Base-by-base conservation (phyloP, 176 grass and related monocot species). In the Eragrostis nindensis region DNA sequence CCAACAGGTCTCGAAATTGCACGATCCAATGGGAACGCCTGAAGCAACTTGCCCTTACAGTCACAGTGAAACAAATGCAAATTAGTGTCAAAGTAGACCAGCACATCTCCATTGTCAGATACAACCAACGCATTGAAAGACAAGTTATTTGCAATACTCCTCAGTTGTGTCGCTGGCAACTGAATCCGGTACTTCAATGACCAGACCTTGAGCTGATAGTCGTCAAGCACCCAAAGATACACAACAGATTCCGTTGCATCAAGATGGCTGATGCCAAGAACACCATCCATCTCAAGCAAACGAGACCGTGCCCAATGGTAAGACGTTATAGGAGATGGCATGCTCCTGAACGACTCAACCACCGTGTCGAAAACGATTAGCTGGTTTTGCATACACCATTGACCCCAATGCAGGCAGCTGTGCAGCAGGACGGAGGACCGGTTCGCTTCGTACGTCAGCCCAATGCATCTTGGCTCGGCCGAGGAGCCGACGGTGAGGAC, bases 31-130 rank as follows among this genome's bases (percentile, higher is more conserved):
- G 1, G 3, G n/a, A 64, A 66, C 18, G 11, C 65, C 11, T 66
- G 13, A 22, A 74, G 32, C 36, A 83, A 52, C 16, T 43, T 74
- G 46, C 80, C 59, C 60, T 65, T 74, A 45, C 70, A 53, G 29
- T 82, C 80, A 53, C 5, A 6, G 45, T 65, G 57, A 21, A 82
- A 61, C 24, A 80, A 1, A 5, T 49, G 0, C 0, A 0, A 3
- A 30, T 6, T 0, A 62, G 0, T 7, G 11, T 0, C 0, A 21
- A 18, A 21, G 1, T 0, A 7, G 56, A 81, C 0, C 54, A 62
- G 25, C 67, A 59, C 27, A 70, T 81, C 40, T 61, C 67, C 67
- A 46, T 46, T 36, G 32, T 36, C 32, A 36, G 32, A 43, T 21
- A 80, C 47, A 55, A 43, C 32, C 10, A 1, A 3, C 1, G 2